phyloP scores from a whole-genome alignment of 208 protist genomes.

The Strigomonas culicis region DNA sequence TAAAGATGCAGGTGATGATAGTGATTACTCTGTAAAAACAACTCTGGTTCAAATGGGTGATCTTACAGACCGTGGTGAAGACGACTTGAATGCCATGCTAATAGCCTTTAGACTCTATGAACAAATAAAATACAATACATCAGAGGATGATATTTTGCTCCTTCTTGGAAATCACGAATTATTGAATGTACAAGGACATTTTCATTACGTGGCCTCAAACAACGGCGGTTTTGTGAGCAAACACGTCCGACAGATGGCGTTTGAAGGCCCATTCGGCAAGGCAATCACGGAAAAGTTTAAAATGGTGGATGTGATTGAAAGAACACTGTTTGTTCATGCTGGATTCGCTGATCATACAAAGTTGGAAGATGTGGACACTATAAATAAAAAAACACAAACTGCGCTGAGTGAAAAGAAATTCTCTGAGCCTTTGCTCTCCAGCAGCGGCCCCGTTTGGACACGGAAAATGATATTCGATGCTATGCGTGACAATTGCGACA shows the following conservation, averaged over 20 bases:
- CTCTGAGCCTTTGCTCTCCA: conserved; percentile 23
- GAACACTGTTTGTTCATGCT: conserved; percentile 46
- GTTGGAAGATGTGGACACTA: neutral
- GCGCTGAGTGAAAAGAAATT: conserved; percentile 27
- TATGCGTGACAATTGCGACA: conserved; percentile 22
- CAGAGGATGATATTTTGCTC: conserved; percentile 35
- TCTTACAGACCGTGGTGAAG: conserved; percentile 57
- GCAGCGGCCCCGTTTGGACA: conserved; percentile 47
- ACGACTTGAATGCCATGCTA: conserved; percentile 27
- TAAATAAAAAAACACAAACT: conserved; percentile 28
- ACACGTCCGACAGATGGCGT: conserved; percentile 23
- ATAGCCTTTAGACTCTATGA: conserved; percentile 30
- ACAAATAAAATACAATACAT: conserved; percentile 8
- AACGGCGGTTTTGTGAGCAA: conserved; percentile 32
- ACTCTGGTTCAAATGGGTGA: conserved; percentile 62
- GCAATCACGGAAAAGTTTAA: conserved; percentile 32
- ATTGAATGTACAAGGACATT: conserved; percentile 46
- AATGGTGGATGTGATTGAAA: conserved; percentile 19
- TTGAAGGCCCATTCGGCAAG: conserved; percentile 32
- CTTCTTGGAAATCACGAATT: conserved; percentile 74
- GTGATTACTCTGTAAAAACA: conserved; percentile 14
- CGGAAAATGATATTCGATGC: conserved; percentile 41
- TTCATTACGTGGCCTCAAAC: conserved; percentile 34
- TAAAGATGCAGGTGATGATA: conserved; percentile 4
- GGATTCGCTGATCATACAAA: conserved; percentile 15